Base-by-base conservation (phyloP, 257 asterid species). In the Galeopsis tetrahit region DNA sequence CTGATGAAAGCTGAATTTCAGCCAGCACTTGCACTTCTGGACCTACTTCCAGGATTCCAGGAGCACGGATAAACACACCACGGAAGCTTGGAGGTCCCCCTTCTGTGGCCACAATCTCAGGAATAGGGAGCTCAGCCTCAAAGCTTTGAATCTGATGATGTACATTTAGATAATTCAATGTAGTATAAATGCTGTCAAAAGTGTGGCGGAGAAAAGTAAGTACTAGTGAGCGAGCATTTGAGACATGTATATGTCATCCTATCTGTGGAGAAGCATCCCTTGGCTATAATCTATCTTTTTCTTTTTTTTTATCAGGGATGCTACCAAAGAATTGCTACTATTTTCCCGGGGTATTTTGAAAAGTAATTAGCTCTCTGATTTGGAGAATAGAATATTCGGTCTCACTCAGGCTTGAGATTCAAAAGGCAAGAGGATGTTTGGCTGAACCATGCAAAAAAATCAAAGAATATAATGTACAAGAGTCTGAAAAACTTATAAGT, bases 41-140 rank as follows among this genome's bases (percentile, higher is more conserved):
- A 28, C 99, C 99, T 42, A 91, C 96, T 57, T 94, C 96, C 58
- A 94, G 86, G 73, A 94, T 94, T 76, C 86, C 98, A 13, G 98
- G 97, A 46, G 98, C 96, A 7, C 96, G 94, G 61, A 92, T 89
- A 68, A 92, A 95, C 74, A 92, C 92, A 49, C 90, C 96, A 36
- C 92, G 93, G 62, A 88, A 95, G 78, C 75, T 85, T 56, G 96
- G 94, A 71, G 98, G 90, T 46, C 98, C 97, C 44, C 99, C 99
- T 87, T 91, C 99, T 79, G 72, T 77, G 58, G 91, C 92, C 63
- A 84, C 97, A 61, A 91, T 75, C 70, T 84, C 91, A 14, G 99
- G 99, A 82, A 94, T 62, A 39, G 85, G 68, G 68, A 94, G 70
- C 74, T 91, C 97, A 10, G 96, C 83, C 89, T 91, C 99, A 73